Evolutionary conservation across 371 early-diverging fungal genomes (phyloP).

Genomic region (Syncephalastrum racemosum): DNA sequence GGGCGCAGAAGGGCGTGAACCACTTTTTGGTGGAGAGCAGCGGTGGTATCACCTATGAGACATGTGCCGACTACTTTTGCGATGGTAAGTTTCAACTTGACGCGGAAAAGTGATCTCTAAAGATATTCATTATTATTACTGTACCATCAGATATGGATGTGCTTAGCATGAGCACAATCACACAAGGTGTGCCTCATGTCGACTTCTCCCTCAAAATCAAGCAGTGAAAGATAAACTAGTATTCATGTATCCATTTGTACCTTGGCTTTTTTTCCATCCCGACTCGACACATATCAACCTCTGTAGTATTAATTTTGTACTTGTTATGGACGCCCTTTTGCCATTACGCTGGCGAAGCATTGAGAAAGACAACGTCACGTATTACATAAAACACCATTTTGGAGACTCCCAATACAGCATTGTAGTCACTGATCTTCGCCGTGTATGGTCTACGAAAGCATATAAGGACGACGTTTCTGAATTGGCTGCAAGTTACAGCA

Average conservation of each 20-base stretch:
- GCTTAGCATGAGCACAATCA: slow-evolving; percentile 89
- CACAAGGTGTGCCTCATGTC: slow-evolving; percentile 93
- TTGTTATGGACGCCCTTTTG: slow-evolving; percentile 1
- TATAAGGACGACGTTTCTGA: slow-evolving; percentile 5
- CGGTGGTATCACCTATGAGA: slow-evolving; percentile 93
- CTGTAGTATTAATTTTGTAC: too few relatives aligned
- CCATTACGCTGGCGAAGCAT: slow-evolving; percentile 4
- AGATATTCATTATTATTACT: slow-evolving; percentile 5
- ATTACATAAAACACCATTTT: slow-evolving; percentile 17
- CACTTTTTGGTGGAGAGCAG: slow-evolving; percentile 90
- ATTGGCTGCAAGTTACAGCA: slow-evolving; percentile 6
- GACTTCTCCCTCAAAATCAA: slow-evolving; percentile 94
- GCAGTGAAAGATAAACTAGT: not conserved
- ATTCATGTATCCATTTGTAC: too few relatives aligned
- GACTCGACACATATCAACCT: too few relatives aligned
- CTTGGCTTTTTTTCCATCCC: too few relatives aligned
- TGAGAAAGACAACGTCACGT: not conserved
- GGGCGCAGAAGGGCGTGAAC: slow-evolving; percentile 60
- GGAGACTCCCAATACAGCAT: slow-evolving; percentile 14
- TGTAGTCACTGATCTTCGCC: slow-evolving; percentile 18
- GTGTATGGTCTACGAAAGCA: slow-evolving; percentile 19
- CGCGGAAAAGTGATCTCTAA: not conserved
- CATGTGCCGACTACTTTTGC: slow-evolving; percentile 77
- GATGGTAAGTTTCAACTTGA: slow-evolving; percentile 51
- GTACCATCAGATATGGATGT: slow-evolving; percentile 79